A percentile compares a stretch with the other conserved stretches of the same genome.
These are phyloP conservation scores for Chenopodium album DNA, from an alignment of 148 eudicot species.

Conservation along the genomic window DNA sequence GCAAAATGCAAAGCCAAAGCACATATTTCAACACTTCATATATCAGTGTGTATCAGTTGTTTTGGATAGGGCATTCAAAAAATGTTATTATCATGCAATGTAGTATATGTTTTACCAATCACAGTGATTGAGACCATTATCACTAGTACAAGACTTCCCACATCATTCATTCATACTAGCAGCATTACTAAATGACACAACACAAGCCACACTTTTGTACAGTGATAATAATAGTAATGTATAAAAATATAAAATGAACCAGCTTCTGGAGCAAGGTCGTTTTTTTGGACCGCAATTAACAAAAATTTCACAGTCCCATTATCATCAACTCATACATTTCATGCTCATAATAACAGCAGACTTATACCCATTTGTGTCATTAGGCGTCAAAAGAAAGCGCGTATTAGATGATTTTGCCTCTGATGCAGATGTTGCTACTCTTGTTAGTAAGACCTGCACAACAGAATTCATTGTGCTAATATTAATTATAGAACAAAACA, in stretches of 20 bases:
- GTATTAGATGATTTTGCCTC: conserved; percentile 40
- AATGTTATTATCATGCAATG: not conserved
- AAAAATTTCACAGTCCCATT: not conserved
- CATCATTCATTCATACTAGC: not conserved
- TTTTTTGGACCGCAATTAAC: not conserved
- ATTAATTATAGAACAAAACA: too few relatives aligned
- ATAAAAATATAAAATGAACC: not conserved
- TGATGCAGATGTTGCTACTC: conserved; percentile 20
- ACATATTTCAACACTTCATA: not conserved
- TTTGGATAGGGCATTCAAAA: not conserved
- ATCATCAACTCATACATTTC: not conserved
- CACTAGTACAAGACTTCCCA: not conserved
- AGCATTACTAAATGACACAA: not conserved
- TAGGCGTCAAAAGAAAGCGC: conserved; percentile 52
- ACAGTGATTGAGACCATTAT: not conserved
- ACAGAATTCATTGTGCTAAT: not conserved
- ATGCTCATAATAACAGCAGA: not conserved
- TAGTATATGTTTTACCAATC: not conserved
- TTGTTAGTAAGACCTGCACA: conserved; percentile 45
- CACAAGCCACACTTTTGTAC: not conserved
- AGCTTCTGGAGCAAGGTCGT: not conserved
- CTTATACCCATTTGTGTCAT: conserved; percentile 51
- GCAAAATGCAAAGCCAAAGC: not conserved
- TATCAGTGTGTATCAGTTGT: not conserved
- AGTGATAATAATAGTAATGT: not conserved